Base-by-base conservation (phyloP, 2,329 filamentous ascomycete species). In the Calonectria hawksworthii region DNA sequence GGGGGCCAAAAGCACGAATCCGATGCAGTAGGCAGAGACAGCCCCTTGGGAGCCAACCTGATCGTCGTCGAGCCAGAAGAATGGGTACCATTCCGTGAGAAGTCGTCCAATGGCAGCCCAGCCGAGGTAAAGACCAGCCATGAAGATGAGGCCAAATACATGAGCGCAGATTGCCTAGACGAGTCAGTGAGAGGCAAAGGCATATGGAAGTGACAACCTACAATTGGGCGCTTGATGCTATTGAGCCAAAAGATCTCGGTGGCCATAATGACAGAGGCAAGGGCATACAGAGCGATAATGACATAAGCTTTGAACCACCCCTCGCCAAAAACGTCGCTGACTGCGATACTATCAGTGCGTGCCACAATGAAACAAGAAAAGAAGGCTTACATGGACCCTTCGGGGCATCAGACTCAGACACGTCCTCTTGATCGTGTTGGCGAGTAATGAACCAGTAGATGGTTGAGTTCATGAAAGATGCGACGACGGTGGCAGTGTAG, bases 201-300 rank as follows among this genome's bases (percentile, higher is more conserved):
- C 1, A 4, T 2, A 2, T 6, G 13, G 10, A 36, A n/a, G 30
- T 6, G 16, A 21, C 30, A 16, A 82, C 87, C 80, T 80, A 90
- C 89, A 63, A 84, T 85, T 67, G 86, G 88, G 67, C 88, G 86
- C 77, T 88, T 88, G 83, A 90, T 89, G 79, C 88, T 90, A 82
- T 91, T 91, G 83, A 91, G 84, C 72, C 86, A 83, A 41, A 88
- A 72, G 0, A 88, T 85, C 83, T 91, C 89, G 38, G 87, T 71
- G 11, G 86, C 75, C 76, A 87, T 88, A 74, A 89, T 82, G 38
- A 86, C 64, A 5, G 88, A 85, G 3, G 86, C 86, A 70, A 88
- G 81, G 11, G 81, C 84, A 79, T 87, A 89, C 54, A 90, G 75
- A 65, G 88, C 89, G 78, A 89, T 77, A 61, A 89, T 83, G 73